These are phyloP conservation scores for Fonsecaea pedrosoi DNA, from an alignment of 2,329 filamentous ascomycete species.

Conservation along the genomic window DNA sequence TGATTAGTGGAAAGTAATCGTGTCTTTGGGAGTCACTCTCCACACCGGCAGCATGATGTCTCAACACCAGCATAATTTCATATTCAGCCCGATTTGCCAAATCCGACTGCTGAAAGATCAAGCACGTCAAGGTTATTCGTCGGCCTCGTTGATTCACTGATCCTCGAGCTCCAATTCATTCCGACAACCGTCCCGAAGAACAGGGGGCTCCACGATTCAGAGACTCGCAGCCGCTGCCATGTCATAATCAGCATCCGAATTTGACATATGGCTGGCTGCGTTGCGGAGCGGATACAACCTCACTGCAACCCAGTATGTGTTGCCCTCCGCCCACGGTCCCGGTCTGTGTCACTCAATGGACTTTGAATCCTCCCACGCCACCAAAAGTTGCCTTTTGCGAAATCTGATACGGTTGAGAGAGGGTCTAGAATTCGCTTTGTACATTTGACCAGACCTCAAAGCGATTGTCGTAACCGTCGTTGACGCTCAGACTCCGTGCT, in stretches of 20 bases:
- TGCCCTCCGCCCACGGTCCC: constrained; percentile 8
- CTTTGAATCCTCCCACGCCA: constrained; percentile 3
- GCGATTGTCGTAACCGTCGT: not conserved
- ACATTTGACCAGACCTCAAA: not conserved
- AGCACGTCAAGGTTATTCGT: not conserved
- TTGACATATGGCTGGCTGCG: constrained; percentile 30
- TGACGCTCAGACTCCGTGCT: not conserved
- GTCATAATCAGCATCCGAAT: constrained; percentile 24
- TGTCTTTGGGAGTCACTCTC: not conserved
- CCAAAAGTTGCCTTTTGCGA: not conserved
- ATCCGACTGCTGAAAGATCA: not conserved
- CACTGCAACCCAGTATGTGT: constrained; percentile 11
- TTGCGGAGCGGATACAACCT: constrained; percentile 19
- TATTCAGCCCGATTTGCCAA: not conserved
- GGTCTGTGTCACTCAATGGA: constrained; percentile 10
- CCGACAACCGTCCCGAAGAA: constrained; percentile 1
- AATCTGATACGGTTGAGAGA: not conserved
- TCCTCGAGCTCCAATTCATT: not conserved
- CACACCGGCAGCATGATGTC: not conserved
- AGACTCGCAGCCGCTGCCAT: constrained; percentile 20
- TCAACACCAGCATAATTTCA: not conserved
- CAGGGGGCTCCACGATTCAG: not conserved
- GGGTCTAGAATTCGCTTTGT: not conserved
- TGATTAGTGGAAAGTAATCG: not conserved
- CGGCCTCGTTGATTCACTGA: not conserved